A percentile compares a stretch with the other conserved stretches of the same genome.
phyloP scores from a whole-genome alignment of 306 rosid species.

The Mimosa pudica region DNA sequence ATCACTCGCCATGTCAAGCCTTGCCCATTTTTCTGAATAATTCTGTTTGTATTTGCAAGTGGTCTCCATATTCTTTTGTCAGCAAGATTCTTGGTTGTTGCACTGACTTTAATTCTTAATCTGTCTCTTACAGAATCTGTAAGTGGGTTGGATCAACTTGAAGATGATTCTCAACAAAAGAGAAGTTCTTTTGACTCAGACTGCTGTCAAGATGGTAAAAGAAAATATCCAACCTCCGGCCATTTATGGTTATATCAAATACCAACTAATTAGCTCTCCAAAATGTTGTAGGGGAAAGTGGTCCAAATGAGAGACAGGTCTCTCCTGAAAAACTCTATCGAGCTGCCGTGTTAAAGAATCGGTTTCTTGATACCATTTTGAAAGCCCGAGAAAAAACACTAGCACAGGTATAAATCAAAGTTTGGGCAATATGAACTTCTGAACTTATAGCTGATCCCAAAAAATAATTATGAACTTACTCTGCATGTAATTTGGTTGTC shows the following conservation, averaged over 20 bases:
- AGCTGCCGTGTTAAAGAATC: conserved; percentile 67
- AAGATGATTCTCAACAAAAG: conserved; percentile 61
- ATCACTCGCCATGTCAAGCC: not conserved
- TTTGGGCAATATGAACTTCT: conserved; percentile 26
- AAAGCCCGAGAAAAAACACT: conserved; percentile 84
- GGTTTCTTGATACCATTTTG: conserved; percentile 82
- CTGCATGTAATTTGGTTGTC: conserved; percentile 37
- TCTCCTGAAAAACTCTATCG: conserved; percentile 72
- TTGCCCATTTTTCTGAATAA: conserved; percentile 3
- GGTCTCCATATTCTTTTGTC: not conserved
- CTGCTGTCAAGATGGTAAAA: conserved; percentile 69
- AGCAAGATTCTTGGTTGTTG: conserved; percentile 15
- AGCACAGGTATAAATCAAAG: conserved; percentile 53
- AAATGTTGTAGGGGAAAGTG: conserved; percentile 58
- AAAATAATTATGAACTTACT: not conserved
- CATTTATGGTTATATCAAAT: conserved; percentile 26
- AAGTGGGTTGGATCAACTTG: conserved; percentile 76
- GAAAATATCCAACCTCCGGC: conserved; percentile 10
- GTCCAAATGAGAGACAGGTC: conserved; percentile 65
- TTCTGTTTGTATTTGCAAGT: not conserved
- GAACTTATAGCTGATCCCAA: not conserved
- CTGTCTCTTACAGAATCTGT: conserved; percentile 50
- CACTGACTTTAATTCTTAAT: conserved; percentile 28
- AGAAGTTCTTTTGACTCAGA: conserved; percentile 56
- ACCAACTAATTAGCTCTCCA: conserved; percentile 28